Evolutionary conservation across 2,329 filamentous ascomycete genomes (phyloP), one percentile per base, ranked within the genome.

Genomic region (Purpureocillium lavendulum): DNA sequence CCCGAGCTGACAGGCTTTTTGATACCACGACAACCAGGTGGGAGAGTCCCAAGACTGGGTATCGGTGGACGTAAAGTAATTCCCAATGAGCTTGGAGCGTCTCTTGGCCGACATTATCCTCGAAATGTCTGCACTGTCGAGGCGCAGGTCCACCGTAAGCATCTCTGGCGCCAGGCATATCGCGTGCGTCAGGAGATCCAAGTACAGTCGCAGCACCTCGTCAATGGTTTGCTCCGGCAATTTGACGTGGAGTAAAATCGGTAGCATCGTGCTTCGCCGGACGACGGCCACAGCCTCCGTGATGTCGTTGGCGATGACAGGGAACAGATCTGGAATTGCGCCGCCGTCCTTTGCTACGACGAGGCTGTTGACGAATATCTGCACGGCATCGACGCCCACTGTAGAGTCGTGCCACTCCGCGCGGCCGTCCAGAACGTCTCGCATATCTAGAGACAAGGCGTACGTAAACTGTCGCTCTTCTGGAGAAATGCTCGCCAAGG

Each of bases 341-440:
- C 43, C 24, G 45, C 40, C 1, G 48, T 38, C 14, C 45, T 47
- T 21, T 46, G 52, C 44, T 4, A 54, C 45, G 13, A 62, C 49
- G 15, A 60, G 56, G 40, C 73, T 70, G 16, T 36, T 33, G 28
- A 82, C 61, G 12, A 73, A 66, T 4, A 84, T 61, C 50, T 84
- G 79, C 26, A 85, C 73, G 6, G 79, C 80, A 55, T 86, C 82
- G 3, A 72, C 74, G 4, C 78, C 80, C n/a, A 72, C 72, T 43
- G 83, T 80, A 15, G 82, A 59, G 18, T 78, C 73, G 47, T 83
- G 77, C 10, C 84, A 70, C 41, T 84, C 75, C 15, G 80, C 50
- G 2, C 70, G 59, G 10, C 65, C 62, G 2, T 67, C 58, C 2
- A 80, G 51, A 3, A 87, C 58, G 13, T 71, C 69, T 0, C 18